Evolutionary conservation across 768 basidiomycete genomes (phyloP).

Genomic region (Russula vinacea): DNA sequence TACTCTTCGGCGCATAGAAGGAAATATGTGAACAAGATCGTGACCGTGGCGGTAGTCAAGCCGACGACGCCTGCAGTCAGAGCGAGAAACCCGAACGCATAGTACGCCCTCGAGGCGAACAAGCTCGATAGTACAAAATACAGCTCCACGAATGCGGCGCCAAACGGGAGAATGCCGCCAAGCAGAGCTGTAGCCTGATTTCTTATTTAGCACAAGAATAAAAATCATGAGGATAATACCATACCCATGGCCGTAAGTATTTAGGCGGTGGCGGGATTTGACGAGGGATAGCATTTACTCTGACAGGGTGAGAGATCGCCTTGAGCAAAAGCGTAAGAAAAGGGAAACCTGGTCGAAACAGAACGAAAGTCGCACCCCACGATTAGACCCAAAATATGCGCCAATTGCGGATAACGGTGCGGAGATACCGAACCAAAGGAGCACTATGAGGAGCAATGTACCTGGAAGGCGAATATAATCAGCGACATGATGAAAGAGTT

Average conservation of each 20-base stretch:
- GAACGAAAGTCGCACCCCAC: constrained; percentile 60
- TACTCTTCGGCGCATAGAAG: constrained; percentile 93
- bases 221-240: constrained; percentile 30
- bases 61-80: constrained; percentile 79
- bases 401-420: constrained; percentile 86
- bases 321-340: constrained; percentile 36
- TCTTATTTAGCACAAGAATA: not conserved
- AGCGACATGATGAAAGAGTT: not conserved
- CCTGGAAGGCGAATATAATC: constrained; percentile 40
- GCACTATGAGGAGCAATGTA: constrained; percentile 78
- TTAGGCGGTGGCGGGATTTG: constrained; percentile 88
- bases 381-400: constrained; percentile 79
- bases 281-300: constrained; percentile 92
- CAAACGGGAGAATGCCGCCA: constrained; percentile 91
- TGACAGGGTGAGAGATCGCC: constrained; percentile 76
- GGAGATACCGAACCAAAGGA: constrained; percentile 93
- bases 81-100: constrained; percentile 94
- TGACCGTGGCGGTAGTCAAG: constrained; percentile 86
- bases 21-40: constrained; percentile 89
- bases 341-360: not conserved
- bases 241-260: constrained; percentile 79
- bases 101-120: constrained; percentile 90
- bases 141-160: constrained; percentile 92
- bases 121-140: constrained; percentile 90
- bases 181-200: constrained; percentile 63